Percentiles rank a stretch among this genome's conserved stretches.
Conservation (phyloP, 495 filamentous ascomycete species). For the Pyrenula aspistea region DNA sequence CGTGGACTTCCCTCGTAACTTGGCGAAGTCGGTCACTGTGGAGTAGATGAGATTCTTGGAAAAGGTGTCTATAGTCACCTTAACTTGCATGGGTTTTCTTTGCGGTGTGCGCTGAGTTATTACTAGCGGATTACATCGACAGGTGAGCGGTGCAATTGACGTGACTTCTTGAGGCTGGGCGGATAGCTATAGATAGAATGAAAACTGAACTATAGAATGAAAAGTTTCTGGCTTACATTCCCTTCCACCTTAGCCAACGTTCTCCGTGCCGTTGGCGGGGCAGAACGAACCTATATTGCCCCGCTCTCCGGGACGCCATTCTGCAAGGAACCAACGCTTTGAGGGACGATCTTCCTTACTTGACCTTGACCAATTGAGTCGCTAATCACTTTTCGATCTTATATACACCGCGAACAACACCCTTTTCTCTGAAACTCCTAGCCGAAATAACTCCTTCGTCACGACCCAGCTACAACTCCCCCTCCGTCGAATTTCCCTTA, state of each 20-base stretch:
- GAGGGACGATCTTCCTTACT: not conserved
- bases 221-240: no score
- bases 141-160: no score
- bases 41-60: slow-evolving; percentile 39
- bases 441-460: no score
- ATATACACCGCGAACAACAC: not conserved
- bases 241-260: no score
- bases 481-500: no score
- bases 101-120: no score
- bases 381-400: not conserved
- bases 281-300: not conserved
- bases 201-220: not conserved
- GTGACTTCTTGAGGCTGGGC: slow-evolving; percentile 9
- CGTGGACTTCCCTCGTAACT: slow-evolving; percentile 93
- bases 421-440: not conserved
- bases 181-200: slow-evolving; percentile 3
- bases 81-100: slow-evolving; percentile 1
- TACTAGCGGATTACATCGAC: no score
- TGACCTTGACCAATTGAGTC: not conserved
- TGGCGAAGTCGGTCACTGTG: slow-evolving; percentile 97
- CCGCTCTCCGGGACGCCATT: not conserved
- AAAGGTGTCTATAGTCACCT: not conserved
- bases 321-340: not conserved
- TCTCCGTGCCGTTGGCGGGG: not conserved
- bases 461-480: no score